These are phyloP conservation scores for Verticillium longisporum DNA, from an alignment of 2,329 filamentous ascomycete genomes.

Conservation along the genomic window DNA sequence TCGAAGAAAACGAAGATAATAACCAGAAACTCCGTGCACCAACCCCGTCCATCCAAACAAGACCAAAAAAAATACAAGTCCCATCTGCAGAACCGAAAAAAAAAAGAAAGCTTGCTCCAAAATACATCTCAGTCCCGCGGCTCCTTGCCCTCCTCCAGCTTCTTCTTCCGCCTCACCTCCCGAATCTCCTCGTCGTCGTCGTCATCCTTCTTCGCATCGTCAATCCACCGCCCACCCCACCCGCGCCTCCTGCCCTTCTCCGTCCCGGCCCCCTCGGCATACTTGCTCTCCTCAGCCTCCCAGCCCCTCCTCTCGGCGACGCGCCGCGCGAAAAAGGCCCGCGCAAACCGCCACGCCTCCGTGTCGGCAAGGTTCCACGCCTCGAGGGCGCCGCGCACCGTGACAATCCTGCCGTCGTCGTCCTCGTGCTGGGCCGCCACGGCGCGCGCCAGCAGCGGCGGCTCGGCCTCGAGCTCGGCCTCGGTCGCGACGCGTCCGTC, in stretches of 20 bases:
- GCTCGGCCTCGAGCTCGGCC: constrained; percentile 49
- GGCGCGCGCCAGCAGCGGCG: constrained; percentile 38
- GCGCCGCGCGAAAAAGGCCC: constrained; percentile 58
- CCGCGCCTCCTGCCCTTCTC: constrained; percentile 31
- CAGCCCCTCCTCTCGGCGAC: constrained; percentile 58
- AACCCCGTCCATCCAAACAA: constrained; percentile 4
- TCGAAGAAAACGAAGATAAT: not conserved
- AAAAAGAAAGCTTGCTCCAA: not conserved
- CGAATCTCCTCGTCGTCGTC: not conserved
- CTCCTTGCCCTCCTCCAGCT: constrained; percentile 1
- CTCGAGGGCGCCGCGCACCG: constrained; percentile 49
- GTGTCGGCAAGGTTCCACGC: constrained; percentile 66
- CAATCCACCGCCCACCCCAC: constrained; percentile 26
- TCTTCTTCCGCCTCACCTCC: not conserved
- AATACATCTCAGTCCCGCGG: not conserved
- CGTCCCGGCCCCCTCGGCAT: constrained; percentile 53
- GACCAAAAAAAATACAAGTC: not conserved
- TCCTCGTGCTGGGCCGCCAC: constrained; percentile 41
- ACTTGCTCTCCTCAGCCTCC: constrained; percentile 64
- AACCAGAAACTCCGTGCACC: constrained; percentile 1
- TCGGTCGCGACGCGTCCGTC: constrained; percentile 44
- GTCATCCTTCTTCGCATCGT: constrained; percentile 14
- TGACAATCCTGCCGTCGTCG: constrained; percentile 33
- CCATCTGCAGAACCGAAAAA: too few relatives aligned
- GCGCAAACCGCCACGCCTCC: constrained; percentile 69